These are phyloP conservation scores for Nakazawaea siamensis DNA, from an alignment of 805 yeast genomes.

Conservation along the genomic window DNA sequence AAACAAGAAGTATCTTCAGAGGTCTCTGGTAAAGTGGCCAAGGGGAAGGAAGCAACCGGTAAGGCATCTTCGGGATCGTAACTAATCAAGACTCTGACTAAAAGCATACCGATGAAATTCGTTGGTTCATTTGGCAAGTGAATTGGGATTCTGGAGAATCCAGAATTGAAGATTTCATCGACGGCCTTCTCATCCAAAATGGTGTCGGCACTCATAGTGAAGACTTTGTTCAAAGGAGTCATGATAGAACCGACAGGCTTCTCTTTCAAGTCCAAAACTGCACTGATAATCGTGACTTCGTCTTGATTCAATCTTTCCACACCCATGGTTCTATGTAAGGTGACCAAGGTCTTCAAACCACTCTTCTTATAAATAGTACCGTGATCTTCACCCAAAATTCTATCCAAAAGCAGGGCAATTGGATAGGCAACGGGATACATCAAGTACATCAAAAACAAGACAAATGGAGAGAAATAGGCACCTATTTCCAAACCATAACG, in stretches of 20 bases:
- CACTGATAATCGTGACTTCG: slow-evolving; percentile 91
- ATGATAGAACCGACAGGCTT: slow-evolving; percentile 79
- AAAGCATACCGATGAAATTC: slow-evolving; percentile 90
- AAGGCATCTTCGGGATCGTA: slow-evolving; percentile 95
- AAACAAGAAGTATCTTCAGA: slow-evolving; percentile 86
- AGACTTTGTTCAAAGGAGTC: slow-evolving; percentile 92
- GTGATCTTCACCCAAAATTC: slow-evolving; percentile 86
- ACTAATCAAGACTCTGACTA: slow-evolving; percentile 85
- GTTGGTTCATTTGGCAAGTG: slow-evolving; percentile 83
- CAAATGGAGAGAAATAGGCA: slow-evolving; percentile 85
- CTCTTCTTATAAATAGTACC: slow-evolving; percentile 91
- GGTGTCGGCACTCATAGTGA: slow-evolving; percentile 77
- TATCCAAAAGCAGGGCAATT: slow-evolving; percentile 71
- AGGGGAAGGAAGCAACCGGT: slow-evolving; percentile 88
- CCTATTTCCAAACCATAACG: slow-evolving; percentile 90
- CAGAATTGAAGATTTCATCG: slow-evolving; percentile 86
- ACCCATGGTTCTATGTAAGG: slow-evolving; percentile 91
- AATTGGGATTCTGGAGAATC: slow-evolving; percentile 92
- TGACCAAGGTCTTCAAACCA: slow-evolving; percentile 88
- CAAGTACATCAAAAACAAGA: slow-evolving; percentile 70
- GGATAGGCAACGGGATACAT: slow-evolving; percentile 95
- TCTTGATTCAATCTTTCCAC: slow-evolving; percentile 88
- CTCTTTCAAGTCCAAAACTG: slow-evolving; percentile 90
- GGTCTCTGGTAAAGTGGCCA: slow-evolving; percentile 95
- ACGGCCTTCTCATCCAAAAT: slow-evolving; percentile 78